Evolutionary conservation across 208 protist genomes (phyloP).

Genomic region (Phytomonas sp.): DNA sequence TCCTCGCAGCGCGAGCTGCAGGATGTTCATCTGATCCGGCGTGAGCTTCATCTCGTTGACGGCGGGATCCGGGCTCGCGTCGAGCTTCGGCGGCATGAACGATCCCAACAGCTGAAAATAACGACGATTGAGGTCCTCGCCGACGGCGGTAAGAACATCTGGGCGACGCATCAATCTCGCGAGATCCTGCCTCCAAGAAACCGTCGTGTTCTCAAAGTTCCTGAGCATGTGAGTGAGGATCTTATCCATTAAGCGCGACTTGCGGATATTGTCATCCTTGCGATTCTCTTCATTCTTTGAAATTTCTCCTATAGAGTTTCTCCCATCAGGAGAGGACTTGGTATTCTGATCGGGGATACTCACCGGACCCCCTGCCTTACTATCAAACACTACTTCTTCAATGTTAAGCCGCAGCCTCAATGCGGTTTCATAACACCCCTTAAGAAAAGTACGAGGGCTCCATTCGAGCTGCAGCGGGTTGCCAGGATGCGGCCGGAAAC

Average conservation of each 20-base stretch:
- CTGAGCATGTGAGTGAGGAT: neutral
- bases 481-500: constrained; percentile 33
- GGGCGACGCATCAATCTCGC: constrained; percentile 28
- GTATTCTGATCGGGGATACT: neutral
- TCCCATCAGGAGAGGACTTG: neutral
- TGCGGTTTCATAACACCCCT: constrained; percentile 3
- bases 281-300: neutral
- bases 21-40: constrained; percentile 56
- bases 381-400: neutral
- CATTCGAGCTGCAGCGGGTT: constrained; percentile 66
- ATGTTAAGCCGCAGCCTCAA: neutral
- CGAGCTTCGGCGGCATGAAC: constrained; percentile 74
- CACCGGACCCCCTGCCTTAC: neutral
- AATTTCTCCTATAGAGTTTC: neutral
- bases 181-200: constrained; percentile 37
- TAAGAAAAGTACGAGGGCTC: constrained; percentile 27
- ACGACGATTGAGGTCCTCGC: constrained; percentile 33
- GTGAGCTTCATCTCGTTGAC: constrained; percentile 33
- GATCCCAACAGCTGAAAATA: constrained; percentile 41
- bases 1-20: constrained; percentile 51
- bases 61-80: constrained; percentile 44
- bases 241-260: neutral
- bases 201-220: neutral
- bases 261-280: neutral
- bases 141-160: constrained; percentile 42